Conservation (phyloP, 371 early-diverging fungal genomes). For the Neoconidiobolus thromboides region DNA sequence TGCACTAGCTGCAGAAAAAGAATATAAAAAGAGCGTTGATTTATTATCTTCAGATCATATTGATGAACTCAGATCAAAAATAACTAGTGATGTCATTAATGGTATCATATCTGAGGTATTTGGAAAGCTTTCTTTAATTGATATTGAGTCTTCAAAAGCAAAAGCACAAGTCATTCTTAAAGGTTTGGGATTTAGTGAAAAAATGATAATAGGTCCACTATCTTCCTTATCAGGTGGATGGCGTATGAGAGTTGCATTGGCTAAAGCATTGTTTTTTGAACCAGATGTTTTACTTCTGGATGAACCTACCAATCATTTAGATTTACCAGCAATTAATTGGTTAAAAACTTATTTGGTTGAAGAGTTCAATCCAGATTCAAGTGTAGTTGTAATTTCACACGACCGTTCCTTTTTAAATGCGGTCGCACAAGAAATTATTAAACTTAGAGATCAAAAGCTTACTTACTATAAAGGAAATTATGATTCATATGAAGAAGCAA, state of each 20-base stretch:
- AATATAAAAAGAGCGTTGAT: slow-evolving; percentile 14
- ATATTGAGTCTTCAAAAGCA: slow-evolving; percentile 26
- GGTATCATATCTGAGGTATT: slow-evolving; percentile 31
- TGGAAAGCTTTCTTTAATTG: slow-evolving; percentile 19
- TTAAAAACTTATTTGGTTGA: slow-evolving; percentile 43
- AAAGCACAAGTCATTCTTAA: slow-evolving; percentile 35
- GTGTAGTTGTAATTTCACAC: slow-evolving; percentile 58
- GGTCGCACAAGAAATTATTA: slow-evolving; percentile 48
- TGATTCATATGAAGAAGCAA: slow-evolving; percentile 38
- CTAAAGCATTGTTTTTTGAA: slow-evolving; percentile 51
- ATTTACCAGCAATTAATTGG: slow-evolving; percentile 63
- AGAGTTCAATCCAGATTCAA: slow-evolving; percentile 19
- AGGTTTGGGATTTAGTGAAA: slow-evolving; percentile 37
- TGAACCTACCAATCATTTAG: slow-evolving; percentile 74
- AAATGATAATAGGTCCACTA: slow-evolving; percentile 18
- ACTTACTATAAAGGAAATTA: slow-evolving; percentile 55
- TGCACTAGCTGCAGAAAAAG: slow-evolving; percentile 29
- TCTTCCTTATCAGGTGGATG: slow-evolving; percentile 67
- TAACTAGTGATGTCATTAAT: slow-evolving; percentile 9
- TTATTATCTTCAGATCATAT: not conserved
- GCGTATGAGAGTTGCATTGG: slow-evolving; percentile 70
- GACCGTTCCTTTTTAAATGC: slow-evolving; percentile 54
- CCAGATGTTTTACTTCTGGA: slow-evolving; percentile 73
- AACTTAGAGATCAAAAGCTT: slow-evolving; percentile 35
- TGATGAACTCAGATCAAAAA: not conserved